Conservation (phyloP, 2,329 filamentous ascomycete species). For the Ascochyta clinopodiicola region DNA sequence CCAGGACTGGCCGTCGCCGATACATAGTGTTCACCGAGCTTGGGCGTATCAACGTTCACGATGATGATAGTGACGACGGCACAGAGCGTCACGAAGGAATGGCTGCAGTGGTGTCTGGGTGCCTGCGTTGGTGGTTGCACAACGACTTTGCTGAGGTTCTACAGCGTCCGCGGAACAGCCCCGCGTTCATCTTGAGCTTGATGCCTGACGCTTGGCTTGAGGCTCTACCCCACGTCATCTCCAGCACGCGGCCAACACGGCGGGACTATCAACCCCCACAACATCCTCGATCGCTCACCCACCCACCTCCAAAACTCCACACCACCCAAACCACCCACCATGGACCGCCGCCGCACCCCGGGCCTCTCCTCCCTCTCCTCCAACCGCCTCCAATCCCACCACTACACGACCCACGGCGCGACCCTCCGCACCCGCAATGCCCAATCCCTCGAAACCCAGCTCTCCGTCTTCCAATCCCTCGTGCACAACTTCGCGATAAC, state of each 20-base stretch:
- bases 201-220: background rate
- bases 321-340: conserved; percentile 21
- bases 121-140: background rate
- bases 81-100: background rate
- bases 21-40: background rate
- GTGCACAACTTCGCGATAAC: conserved; percentile 95
- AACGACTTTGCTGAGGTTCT: background rate
- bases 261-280: background rate
- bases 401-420: conserved; percentile 89
- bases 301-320: background rate
- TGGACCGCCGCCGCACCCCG: conserved; percentile 74
- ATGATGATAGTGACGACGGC: background rate
- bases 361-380: conserved; percentile 77
- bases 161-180: background rate
- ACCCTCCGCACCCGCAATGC: conserved; percentile 85
- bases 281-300: background rate
- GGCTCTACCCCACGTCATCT: background rate
- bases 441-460: conserved; percentile 86
- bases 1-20: background rate
- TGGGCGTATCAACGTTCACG: background rate
- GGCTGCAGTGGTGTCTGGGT: background rate
- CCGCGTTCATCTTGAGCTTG: background rate
- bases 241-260: too few relatives aligned
- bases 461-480: conserved; percentile 93
- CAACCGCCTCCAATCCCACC: conserved; percentile 73